Conservation (phyloP, 1,284 basidiomycete genomes). For the Melampsora medusae region DNA sequence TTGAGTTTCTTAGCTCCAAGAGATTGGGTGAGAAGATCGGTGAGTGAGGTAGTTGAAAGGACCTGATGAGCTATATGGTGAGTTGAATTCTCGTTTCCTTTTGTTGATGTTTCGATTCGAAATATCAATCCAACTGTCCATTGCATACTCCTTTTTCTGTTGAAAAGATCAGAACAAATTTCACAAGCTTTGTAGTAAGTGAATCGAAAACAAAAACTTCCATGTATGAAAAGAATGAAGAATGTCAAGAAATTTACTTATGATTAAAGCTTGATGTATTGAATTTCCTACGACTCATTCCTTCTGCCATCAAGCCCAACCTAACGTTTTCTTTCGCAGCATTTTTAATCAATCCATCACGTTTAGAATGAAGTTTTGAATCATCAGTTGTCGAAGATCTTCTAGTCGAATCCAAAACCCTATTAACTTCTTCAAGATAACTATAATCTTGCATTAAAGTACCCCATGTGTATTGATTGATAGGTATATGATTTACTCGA, state of each 20-base stretch:
- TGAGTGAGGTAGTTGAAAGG: conserved; percentile 13
- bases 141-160: conserved; percentile 18
- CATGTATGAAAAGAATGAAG: background rate
- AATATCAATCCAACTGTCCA: conserved; percentile 40
- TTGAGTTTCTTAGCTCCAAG: conserved; percentile 31
- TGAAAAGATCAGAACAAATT: background rate
- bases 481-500: conserved; percentile 13
- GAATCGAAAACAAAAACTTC: background rate
- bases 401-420: background rate
- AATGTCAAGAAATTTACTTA: conserved; percentile 18
- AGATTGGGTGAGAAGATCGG: conserved; percentile 19
- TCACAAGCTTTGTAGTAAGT: background rate
- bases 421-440: conserved; percentile 39
- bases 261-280: conserved; percentile 32
- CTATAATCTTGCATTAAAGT: conserved; percentile 39
- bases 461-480: conserved; percentile 42
- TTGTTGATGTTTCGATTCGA: background rate
- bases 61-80: conserved; percentile 32
- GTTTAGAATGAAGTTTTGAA: conserved; percentile 1
- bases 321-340: conserved; percentile 12
- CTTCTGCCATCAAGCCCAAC: conserved; percentile 31
- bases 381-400: background rate
- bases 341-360: conserved; percentile 8
- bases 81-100: background rate
- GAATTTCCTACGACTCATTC: conserved; percentile 23